phyloP scores from a whole-genome alignment of 208 protist species.

The Kentomonas sorsogonicus region DNA sequence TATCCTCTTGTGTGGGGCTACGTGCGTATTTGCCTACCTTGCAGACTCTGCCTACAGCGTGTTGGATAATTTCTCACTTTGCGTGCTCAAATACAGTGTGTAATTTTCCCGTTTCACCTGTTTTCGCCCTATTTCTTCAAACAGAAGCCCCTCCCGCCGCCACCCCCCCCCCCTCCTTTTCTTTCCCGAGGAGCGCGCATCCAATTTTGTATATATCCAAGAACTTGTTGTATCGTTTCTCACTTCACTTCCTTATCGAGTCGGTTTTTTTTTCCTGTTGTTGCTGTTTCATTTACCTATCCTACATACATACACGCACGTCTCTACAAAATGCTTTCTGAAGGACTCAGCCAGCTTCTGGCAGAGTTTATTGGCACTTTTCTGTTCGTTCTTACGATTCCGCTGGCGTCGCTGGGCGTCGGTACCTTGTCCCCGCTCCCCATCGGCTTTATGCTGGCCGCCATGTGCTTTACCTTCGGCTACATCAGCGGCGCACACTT shows the following conservation, averaged over 20 bases:
- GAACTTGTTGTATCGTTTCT: background rate
- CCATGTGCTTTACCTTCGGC: slow-evolving; percentile 89
- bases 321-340: slow-evolving; percentile 39
- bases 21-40: too few relatives aligned
- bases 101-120: background rate
- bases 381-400: slow-evolving; percentile 76
- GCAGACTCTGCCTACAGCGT: too few relatives aligned
- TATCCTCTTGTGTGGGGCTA: too few relatives aligned
- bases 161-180: background rate
- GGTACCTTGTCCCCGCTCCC: slow-evolving; percentile 64
- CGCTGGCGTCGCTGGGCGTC: slow-evolving; percentile 61
- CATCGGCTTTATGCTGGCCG: slow-evolving; percentile 83
- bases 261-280: background rate
- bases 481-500: slow-evolving; percentile 92
- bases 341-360: slow-evolving; percentile 54
- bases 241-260: background rate
- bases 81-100: background rate
- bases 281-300: background rate
- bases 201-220: background rate
- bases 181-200: background rate
- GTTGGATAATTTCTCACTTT: slow-evolving; percentile 3
- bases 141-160: background rate
- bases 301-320: too few relatives aligned
- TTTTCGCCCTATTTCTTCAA: background rate
- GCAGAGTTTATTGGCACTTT: slow-evolving; percentile 86